These are phyloP conservation scores for Dalbergia oliveri DNA, from an alignment of 306 rosid genomes.

Conservation along the genomic window DNA sequence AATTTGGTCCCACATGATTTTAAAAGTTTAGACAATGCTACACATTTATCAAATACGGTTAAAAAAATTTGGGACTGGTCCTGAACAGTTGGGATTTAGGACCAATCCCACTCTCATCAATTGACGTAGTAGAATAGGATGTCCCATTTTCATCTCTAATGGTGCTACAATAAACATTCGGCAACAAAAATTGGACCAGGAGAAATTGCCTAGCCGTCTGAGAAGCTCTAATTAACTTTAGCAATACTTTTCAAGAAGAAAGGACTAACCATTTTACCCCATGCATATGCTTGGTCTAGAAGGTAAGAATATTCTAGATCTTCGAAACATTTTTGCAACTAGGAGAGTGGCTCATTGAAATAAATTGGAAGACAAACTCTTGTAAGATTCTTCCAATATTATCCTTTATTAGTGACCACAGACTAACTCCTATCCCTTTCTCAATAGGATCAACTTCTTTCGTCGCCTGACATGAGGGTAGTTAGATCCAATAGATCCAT, in stretches of 20 bases:
- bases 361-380: conserved; percentile 79
- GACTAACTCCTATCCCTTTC: conserved; percentile 75
- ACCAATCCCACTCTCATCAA: too few species aligned
- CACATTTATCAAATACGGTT: too few species aligned
- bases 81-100: too few species aligned
- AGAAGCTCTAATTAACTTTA: neutral
- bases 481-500: conserved; percentile 54
- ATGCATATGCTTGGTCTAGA: conserved; percentile 73
- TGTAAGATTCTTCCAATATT: conserved; percentile 83
- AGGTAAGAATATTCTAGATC: conserved; percentile 78
- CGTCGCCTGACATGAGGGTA: conserved; percentile 65
- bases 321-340: conserved; percentile 76
- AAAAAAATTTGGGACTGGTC: too few species aligned
- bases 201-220: too few species aligned
- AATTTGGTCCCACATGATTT: too few species aligned
- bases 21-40: too few species aligned
- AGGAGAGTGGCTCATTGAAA: conserved; percentile 80
- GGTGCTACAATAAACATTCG: too few species aligned
- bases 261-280: conserved; percentile 70
- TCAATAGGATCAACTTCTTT: conserved; percentile 78
- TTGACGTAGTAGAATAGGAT: too few species aligned
- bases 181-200: too few species aligned
- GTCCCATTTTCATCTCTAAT: too few species aligned
- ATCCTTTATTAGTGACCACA: conserved; percentile 88
- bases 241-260: neutral